A percentile compares a stretch with the other conserved stretches of the same genome.
These are phyloP conservation scores for Tricholoma terreum DNA, from an alignment of 768 basidiomycete species.

Conservation along the genomic window DNA sequence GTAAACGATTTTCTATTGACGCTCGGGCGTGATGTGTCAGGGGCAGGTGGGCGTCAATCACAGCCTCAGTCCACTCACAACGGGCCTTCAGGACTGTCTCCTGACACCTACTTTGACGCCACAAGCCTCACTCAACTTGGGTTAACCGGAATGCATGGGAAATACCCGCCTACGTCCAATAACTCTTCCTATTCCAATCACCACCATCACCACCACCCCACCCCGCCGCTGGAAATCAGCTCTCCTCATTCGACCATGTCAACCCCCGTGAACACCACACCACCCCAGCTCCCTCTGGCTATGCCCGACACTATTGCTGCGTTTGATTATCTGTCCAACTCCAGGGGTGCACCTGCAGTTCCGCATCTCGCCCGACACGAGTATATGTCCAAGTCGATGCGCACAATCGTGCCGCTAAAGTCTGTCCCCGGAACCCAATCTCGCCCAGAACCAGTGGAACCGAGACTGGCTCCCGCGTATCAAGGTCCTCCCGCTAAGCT, in stretches of 20 bases:
- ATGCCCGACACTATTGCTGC: slow-evolving; percentile 41
- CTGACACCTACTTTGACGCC: slow-evolving; percentile 63
- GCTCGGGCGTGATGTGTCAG: slow-evolving; percentile 80
- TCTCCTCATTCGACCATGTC: slow-evolving; percentile 67
- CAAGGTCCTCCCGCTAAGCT: slow-evolving; percentile 40
- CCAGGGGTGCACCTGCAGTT: slow-evolving; percentile 50
- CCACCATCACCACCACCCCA: slow-evolving; percentile 41
- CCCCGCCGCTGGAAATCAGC: slow-evolving; percentile 57
- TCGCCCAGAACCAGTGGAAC: slow-evolving; percentile 46
- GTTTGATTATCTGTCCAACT: slow-evolving; percentile 54
- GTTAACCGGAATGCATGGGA: slow-evolving; percentile 60
- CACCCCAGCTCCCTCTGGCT: slow-evolving; percentile 49
- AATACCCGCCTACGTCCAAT: slow-evolving; percentile 24
- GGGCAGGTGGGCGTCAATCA: slow-evolving; percentile 30
- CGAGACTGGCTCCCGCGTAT: slow-evolving; percentile 35
- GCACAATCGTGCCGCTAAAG: slow-evolving; percentile 52
- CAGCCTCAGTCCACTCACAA: slow-evolving; percentile 26
- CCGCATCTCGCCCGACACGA: slow-evolving; percentile 54
- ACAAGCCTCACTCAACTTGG: slow-evolving; percentile 60
- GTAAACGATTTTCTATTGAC: slow-evolving; percentile 84
- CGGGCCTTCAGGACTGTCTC: slow-evolving; percentile 26
- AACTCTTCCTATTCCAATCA: slow-evolving; percentile 28
- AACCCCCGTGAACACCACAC: slow-evolving; percentile 62
- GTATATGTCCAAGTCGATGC: slow-evolving; percentile 42
- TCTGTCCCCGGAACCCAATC: slow-evolving; percentile 35